Evolutionary conservation across 352 stramenopile genomes (phyloP).

Genomic region (Phytophthora syringae): DNA sequence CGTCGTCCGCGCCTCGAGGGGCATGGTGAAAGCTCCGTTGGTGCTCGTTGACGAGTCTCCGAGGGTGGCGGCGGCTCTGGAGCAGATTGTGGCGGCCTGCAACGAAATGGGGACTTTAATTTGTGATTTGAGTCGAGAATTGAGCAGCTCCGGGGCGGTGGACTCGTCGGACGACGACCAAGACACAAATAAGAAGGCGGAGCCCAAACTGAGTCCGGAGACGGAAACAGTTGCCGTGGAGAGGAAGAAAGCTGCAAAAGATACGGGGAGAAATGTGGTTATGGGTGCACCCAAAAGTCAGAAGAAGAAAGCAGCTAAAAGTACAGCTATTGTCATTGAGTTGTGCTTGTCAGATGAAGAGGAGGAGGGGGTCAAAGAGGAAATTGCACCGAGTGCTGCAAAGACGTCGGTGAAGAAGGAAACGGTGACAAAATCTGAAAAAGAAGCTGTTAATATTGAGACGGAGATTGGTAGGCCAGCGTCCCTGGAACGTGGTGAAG

Average conservation of each 20-base stretch:
- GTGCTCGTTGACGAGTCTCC: slow-evolving; percentile 10
- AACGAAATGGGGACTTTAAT: slow-evolving; percentile 16
- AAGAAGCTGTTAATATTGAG: not conserved
- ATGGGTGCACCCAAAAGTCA: too few species aligned
- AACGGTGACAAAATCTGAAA: not conserved
- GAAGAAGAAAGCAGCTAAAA: not conserved
- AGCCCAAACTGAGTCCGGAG: not conserved
- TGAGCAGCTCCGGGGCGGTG: slow-evolving; percentile 5
- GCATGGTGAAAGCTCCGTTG: slow-evolving; percentile 11
- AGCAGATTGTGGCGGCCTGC: slow-evolving; percentile 7
- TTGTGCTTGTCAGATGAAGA: not conserved
- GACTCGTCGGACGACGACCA: not conserved
- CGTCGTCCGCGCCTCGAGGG: slow-evolving; percentile 15
- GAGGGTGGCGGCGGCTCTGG: slow-evolving; percentile 6
- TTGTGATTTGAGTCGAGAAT: slow-evolving; percentile 8
- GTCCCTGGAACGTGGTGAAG: too few species aligned
- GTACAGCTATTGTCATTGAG: not conserved
- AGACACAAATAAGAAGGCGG: not conserved
- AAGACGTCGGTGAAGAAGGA: not conserved
- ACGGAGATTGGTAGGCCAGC: too few species aligned
- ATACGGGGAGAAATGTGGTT: not conserved
- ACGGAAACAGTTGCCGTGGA: not conserved
- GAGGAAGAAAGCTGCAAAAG: not conserved
- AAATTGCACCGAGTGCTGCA: not conserved
- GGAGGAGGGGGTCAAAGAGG: not conserved